These are phyloP conservation scores for Hyaloperonospora brassicae DNA, from an alignment of 352 stramenopile genomes.

Conservation along the genomic window DNA sequence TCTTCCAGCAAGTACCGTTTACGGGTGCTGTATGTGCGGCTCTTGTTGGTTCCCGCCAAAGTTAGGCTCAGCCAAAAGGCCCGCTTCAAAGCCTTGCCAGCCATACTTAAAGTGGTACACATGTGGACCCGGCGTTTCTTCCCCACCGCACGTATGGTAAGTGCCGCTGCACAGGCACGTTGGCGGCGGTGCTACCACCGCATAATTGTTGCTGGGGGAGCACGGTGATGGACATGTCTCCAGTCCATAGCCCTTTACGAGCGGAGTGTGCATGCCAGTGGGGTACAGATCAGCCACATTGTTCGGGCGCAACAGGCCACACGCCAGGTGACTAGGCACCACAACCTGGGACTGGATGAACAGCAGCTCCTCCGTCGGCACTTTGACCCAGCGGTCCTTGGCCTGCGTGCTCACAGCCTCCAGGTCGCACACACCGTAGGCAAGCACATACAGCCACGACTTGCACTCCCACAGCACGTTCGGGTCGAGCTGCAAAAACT, in stretches of 20 bases:
- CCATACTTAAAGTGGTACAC: slow-evolving; percentile 83
- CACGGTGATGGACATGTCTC: slow-evolving; percentile 43
- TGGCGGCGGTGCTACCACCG: slow-evolving; percentile 20
- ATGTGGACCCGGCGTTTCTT: slow-evolving; percentile 32
- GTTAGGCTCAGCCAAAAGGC: slow-evolving; percentile 25
- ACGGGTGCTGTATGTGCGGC: slow-evolving; percentile 30
- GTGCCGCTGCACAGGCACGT: slow-evolving; percentile 45
- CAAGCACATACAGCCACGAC: slow-evolving; percentile 60
- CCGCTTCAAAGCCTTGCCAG: slow-evolving; percentile 56
- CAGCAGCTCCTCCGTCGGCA: slow-evolving; percentile 58
- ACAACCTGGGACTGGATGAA: slow-evolving; percentile 64
- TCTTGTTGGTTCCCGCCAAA: slow-evolving; percentile 24
- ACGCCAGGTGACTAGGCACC: slow-evolving; percentile 53
- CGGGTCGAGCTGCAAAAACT: slow-evolving; percentile 72
- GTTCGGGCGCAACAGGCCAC: slow-evolving; percentile 44
- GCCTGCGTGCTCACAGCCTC: slow-evolving; percentile 36
- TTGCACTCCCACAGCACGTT: slow-evolving; percentile 78
- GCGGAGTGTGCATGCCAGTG: slow-evolving; percentile 24
- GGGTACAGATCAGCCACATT: slow-evolving; percentile 40
- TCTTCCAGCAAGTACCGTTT: slow-evolving; percentile 10
- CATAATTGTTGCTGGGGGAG: slow-evolving; percentile 63
- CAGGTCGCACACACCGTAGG: slow-evolving; percentile 46
- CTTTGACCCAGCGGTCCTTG: slow-evolving; percentile 58
- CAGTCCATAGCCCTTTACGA: slow-evolving; percentile 27
- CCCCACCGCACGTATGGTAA: slow-evolving; percentile 46